A percentile compares a stretch with the other conserved stretches of the same genome.
These are phyloP conservation scores for Acanthamoeba lenticulata DNA, from an alignment of 208 protist genomes.

Conservation along the genomic window DNA sequence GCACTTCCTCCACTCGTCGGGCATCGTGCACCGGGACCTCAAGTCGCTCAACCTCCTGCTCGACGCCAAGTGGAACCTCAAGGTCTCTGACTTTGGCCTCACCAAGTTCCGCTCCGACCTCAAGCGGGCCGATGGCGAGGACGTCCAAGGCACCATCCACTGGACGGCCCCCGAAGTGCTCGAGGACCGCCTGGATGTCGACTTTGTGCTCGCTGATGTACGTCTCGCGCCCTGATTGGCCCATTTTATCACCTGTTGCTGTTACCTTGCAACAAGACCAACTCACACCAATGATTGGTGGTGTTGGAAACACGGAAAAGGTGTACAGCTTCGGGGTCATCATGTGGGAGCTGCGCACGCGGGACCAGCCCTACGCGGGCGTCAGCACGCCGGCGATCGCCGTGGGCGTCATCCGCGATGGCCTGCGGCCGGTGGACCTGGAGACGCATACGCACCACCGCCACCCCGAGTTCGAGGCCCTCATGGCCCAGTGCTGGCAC, in stretches of 20 bases:
- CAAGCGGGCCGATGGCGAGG: background rate
- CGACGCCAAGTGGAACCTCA: constrained; percentile 24
- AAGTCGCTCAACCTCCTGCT: background rate
- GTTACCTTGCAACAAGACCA: background rate
- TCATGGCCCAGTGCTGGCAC: constrained; percentile 30
- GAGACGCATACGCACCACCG: background rate
- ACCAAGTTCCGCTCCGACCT: background rate
- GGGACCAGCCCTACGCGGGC: background rate
- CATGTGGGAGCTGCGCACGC: constrained; percentile 24
- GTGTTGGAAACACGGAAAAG: background rate
- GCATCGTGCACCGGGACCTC: background rate
- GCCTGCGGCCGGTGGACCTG: background rate
- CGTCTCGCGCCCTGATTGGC: background rate
- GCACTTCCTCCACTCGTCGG: constrained; percentile 25
- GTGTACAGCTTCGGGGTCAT: constrained; percentile 38
- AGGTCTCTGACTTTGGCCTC: background rate
- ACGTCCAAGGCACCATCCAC: background rate
- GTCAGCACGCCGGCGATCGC: background rate
- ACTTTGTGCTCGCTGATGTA: background rate
- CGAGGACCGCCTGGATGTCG: background rate
- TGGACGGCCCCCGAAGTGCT: constrained; percentile 60
- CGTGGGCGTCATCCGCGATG: constrained; percentile 24
- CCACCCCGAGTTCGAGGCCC: background rate
- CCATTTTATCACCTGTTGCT: background rate
- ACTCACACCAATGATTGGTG: background rate